Conservation (phyloP, 345 rosid genomes). For the Camelina hispida region DNA sequence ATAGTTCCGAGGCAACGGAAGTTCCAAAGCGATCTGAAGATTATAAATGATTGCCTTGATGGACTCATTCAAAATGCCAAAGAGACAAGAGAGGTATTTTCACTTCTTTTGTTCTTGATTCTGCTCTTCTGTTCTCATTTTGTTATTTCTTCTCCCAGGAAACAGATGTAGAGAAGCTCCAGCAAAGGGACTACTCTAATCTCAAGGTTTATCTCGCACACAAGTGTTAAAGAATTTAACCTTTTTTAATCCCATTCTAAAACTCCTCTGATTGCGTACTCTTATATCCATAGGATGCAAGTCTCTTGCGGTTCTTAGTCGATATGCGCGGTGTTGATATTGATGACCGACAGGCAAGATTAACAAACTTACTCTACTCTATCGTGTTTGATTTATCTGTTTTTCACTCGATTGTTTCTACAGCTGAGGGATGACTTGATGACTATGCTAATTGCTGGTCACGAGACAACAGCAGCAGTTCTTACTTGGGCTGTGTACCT, state of each 20-base stretch:
- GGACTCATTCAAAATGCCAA: constrained; percentile 92
- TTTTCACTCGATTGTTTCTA: constrained; percentile 14
- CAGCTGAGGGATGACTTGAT: constrained; percentile 94
- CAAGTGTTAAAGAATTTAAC: neutral
- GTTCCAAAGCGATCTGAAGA: constrained; percentile 80
- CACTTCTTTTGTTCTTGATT: neutral
- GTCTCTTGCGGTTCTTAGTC: constrained; percentile 87
- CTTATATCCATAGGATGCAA: constrained; percentile 73
- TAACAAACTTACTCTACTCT: neutral
- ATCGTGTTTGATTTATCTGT: constrained; percentile 4
- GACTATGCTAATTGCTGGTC: constrained; percentile 97
- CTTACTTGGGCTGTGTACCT: constrained; percentile 96
- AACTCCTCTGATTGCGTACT: constrained; percentile 22
- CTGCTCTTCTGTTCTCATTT: neutral
- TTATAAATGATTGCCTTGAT: constrained; percentile 93
- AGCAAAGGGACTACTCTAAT: constrained; percentile 81
- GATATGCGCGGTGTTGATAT: constrained; percentile 95
- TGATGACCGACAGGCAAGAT: constrained; percentile 78
- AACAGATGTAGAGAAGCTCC: constrained; percentile 89
- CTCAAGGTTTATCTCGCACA: constrained; percentile 58
- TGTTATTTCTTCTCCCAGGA: constrained; percentile 56
- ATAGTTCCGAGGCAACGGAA: constrained; percentile 89
- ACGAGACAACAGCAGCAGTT: constrained; percentile 97
- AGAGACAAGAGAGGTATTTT: constrained; percentile 81
- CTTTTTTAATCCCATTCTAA: neutral